Evolutionary conservation across 2,329 filamentous ascomycete species (phyloP).

Genomic region (Lasiodiplodia theobromae): DNA sequence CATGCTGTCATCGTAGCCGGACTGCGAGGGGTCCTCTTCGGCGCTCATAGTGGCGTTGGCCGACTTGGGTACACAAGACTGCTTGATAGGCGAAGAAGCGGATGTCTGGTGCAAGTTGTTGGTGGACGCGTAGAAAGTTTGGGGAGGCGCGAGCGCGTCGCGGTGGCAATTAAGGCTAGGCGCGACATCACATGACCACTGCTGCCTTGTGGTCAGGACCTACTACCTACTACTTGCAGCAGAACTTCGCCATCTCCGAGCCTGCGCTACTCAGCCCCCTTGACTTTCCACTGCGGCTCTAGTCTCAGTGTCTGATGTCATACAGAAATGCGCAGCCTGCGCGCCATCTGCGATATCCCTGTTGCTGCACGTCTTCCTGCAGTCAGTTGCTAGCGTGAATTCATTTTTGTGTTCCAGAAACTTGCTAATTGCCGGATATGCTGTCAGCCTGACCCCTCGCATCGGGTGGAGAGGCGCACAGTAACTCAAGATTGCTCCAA

Average conservation of each 20-base stretch:
- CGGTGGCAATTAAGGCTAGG: conserved; percentile 13
- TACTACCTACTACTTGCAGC: background rate
- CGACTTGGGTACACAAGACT: background rate
- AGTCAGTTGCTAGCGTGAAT: background rate
- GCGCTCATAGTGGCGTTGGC: conserved; percentile 52
- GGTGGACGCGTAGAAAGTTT: conserved; percentile 11
- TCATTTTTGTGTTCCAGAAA: background rate
- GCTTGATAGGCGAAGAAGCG: background rate
- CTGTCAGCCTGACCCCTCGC: background rate
- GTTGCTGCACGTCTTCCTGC: background rate
- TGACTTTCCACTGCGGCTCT: background rate
- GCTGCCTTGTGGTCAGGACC: conserved; percentile 11
- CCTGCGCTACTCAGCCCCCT: background rate
- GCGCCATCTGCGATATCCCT: background rate
- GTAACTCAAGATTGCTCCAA: background rate
- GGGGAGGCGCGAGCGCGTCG: conserved; percentile 7
- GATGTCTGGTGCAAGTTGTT: background rate
- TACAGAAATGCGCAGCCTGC: background rate
- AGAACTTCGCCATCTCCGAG: background rate
- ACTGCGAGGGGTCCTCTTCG: conserved; percentile 66
- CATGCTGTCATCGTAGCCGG: conserved; percentile 72
- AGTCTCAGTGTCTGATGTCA: background rate
- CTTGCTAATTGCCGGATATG: background rate
- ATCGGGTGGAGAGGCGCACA: background rate
- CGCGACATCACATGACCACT: conserved; percentile 17